These are phyloP conservation scores for Acanthamoeba sp. DNA, from an alignment of 208 protist species.

Conservation along the genomic window DNA sequence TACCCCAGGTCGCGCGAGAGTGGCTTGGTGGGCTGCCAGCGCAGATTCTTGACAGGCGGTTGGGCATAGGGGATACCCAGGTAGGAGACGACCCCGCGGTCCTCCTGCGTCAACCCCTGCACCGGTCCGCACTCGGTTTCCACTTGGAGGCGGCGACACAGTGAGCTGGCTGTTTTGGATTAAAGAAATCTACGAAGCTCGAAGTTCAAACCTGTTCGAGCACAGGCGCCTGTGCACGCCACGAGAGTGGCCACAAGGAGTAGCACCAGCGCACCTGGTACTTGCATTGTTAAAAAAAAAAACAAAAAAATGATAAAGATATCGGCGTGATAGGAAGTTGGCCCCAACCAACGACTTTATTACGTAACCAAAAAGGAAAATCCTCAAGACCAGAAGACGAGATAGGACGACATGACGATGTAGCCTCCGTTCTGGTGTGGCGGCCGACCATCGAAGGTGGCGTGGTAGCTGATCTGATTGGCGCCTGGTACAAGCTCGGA, in stretches of 20 bases:
- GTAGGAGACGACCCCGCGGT: not conserved
- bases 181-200: no score
- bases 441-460: not conserved
- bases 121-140: not conserved
- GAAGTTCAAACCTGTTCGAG: no score
- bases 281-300: no score
- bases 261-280: no score
- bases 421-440: constrained; percentile 20
- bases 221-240: no score
- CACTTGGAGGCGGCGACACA: not conserved
- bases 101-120: not conserved
- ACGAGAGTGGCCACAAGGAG: no score
- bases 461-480: constrained; percentile 37
- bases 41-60: not conserved
- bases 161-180: no score
- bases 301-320: no score
- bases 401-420: constrained; percentile 52
- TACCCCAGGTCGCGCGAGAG: not conserved
- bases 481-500: not conserved
- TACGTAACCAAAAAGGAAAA: no score
- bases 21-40: not conserved
- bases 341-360: no score
- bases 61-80: not conserved
- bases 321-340: no score
- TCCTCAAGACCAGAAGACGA: constrained; percentile 13